A percentile compares a stretch with the other conserved stretches of the same genome.
phyloP scores from a whole-genome alignment of 169 alveolate genomes.

The Cryptosporidium parvum region DNA sequence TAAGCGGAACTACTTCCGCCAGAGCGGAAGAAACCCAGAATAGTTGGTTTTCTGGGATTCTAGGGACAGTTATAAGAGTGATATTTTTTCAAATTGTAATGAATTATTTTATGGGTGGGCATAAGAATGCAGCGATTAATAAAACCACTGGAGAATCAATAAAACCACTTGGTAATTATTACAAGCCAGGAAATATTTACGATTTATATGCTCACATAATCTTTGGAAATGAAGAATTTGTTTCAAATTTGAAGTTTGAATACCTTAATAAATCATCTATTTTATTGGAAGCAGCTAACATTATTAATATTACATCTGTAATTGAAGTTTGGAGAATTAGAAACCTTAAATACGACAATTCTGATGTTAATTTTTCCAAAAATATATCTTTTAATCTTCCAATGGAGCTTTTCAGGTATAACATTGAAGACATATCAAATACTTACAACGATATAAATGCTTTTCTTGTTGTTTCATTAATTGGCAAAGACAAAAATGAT shows the following conservation, averaged over 20 bases:
- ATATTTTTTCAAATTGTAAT: slow-evolving; percentile 79
- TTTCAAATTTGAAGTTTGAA: slow-evolving; percentile 75
- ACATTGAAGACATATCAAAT: slow-evolving; percentile 17
- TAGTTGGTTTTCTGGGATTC: slow-evolving; percentile 63
- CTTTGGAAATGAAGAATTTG: slow-evolving; percentile 77
- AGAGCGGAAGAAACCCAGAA: slow-evolving; percentile 18
- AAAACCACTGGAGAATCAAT: slow-evolving; percentile 37
- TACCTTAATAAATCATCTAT: slow-evolving; percentile 70
- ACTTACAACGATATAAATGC: slow-evolving; percentile 25
- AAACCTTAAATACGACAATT: slow-evolving; percentile 15
- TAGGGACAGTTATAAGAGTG: slow-evolving; percentile 75
- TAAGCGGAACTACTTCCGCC: background rate
- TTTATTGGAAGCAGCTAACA: slow-evolving; percentile 63
- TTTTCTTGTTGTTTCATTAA: slow-evolving; percentile 24
- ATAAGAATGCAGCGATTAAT: slow-evolving; percentile 53
- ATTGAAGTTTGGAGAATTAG: slow-evolving; percentile 42
- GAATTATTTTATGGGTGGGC: slow-evolving; percentile 81
- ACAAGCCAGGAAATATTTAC: slow-evolving; percentile 78
- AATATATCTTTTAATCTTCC: slow-evolving; percentile 40
- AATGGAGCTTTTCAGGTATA: slow-evolving; percentile 25
- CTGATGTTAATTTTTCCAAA: slow-evolving; percentile 13
- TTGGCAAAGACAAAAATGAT: slow-evolving; percentile 27
- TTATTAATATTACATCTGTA: slow-evolving; percentile 50
- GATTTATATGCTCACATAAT: slow-evolving; percentile 76
- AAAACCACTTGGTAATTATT: slow-evolving; percentile 68